Percentiles rank a stretch among this genome's conserved stretches.
Conservation (phyloP, 2,329 filamentous ascomycete genomes). For the Torrubiellomyces zombiae region DNA sequence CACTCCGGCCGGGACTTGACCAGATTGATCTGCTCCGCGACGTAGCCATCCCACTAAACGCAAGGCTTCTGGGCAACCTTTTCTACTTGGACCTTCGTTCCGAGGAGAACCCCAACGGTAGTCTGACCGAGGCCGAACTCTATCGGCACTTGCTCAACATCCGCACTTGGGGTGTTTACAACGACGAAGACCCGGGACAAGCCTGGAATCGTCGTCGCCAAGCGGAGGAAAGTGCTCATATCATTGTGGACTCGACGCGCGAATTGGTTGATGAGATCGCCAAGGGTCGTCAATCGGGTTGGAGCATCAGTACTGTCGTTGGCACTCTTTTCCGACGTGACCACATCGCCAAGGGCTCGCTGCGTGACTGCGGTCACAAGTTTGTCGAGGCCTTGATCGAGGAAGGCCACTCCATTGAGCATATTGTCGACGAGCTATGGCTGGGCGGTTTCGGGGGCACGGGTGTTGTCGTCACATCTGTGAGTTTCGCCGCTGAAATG, state of each 20-base stretch:
- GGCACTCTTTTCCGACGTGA: conserved; percentile 13
- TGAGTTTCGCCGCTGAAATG: conserved; percentile 8
- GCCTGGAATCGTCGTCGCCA: conserved; percentile 27
- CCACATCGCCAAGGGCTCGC: conserved; percentile 16
- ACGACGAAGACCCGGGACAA: conserved; percentile 28
- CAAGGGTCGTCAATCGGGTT: conserved; percentile 13
- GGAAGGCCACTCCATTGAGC: conserved; percentile 15
- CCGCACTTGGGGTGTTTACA: conserved; percentile 27
- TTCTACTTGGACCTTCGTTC: conserved; percentile 43
- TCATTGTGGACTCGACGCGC: conserved; percentile 20
- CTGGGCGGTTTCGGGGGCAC: conserved; percentile 23
- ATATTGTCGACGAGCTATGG: conserved; percentile 20
- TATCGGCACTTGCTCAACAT: conserved; percentile 26
- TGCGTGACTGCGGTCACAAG: conserved; percentile 22
- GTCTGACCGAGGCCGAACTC: conserved; percentile 20
- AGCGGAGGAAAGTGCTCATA: conserved; percentile 21
- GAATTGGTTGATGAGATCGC: conserved; percentile 21
- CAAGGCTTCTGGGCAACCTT: conserved; percentile 35
- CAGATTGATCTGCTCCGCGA: conserved; percentile 29
- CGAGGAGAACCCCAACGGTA: conserved; percentile 32
- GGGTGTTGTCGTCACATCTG: conserved; percentile 20
- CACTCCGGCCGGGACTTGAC: conserved; percentile 17
- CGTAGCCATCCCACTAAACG: conserved; percentile 41
- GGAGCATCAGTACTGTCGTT: conserved; percentile 14
- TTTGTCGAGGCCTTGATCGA: conserved; percentile 20